A percentile compares a stretch with the other conserved stretches of the same genome.
Conservation (phyloP, 2,329 filamentous ascomycete genomes). For the Aspergillus carbonarius region DNA sequence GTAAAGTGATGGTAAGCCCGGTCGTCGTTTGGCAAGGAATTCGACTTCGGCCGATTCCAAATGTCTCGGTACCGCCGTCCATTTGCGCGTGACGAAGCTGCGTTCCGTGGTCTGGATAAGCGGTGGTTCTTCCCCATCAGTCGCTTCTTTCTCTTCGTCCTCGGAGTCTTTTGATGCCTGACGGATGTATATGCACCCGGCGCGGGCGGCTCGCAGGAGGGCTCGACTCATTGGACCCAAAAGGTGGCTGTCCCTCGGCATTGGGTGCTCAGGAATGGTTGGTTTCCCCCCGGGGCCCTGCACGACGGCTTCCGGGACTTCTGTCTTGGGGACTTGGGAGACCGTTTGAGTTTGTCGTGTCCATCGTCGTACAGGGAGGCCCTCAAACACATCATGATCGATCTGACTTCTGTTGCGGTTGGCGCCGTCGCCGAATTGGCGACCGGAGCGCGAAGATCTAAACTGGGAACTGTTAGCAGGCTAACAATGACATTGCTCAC, state of each 20-base stretch:
- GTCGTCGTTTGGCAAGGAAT: conserved; percentile 62
- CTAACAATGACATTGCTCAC: neutral
- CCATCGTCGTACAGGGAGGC: conserved; percentile 89
- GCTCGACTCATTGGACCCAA: conserved; percentile 78
- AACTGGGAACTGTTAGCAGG: conserved; percentile 44
- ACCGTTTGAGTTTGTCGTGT: conserved; percentile 69
- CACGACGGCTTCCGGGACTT: conserved; percentile 49
- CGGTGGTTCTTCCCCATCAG: conserved; percentile 36
- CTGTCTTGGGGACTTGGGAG: conserved; percentile 63
- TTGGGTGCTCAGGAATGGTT: conserved; percentile 69
- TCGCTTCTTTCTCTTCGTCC: conserved; percentile 37
- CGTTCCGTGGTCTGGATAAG: conserved; percentile 37
- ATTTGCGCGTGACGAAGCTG: conserved; percentile 59
- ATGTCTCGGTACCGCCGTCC: conserved; percentile 57
- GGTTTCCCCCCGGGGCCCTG: conserved; percentile 28
- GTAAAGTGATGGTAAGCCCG: conserved; percentile 57
- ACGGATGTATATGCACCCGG: conserved; percentile 72
- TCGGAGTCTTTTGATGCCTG: conserved; percentile 49
- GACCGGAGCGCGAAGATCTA: conserved; percentile 57
- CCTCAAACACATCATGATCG: conserved; percentile 67
- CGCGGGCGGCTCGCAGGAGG: conserved; percentile 75
- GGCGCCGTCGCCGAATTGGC: conserved; percentile 52
- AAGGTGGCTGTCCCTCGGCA: conserved; percentile 82
- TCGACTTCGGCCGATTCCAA: conserved; percentile 60
- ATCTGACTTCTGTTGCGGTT: conserved; percentile 49